A percentile compares a stretch with the other conserved stretches of the same genome.
Conservation (phyloP, 352 stramenopile species). For the Thraustochytrium striatum region DNA sequence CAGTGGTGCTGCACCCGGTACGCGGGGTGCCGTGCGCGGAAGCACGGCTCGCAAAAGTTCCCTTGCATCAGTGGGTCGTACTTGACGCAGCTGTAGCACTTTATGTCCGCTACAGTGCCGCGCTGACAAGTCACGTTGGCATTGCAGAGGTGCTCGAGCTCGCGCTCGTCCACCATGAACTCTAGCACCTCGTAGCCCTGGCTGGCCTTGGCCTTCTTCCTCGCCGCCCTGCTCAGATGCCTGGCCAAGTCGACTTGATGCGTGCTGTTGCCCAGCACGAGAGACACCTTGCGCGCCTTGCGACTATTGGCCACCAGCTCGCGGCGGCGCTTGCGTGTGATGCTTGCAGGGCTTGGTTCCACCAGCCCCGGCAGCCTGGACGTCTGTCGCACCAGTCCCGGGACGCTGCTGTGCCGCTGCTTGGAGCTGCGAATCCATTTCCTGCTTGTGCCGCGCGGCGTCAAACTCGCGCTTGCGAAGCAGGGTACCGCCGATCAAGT, state of each 20-base stretch:
- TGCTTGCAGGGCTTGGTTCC: not conserved
- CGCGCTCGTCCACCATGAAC: slow-evolving; percentile 7
- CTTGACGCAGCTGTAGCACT: slow-evolving; percentile 44
- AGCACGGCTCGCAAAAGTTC: slow-evolving; percentile 30
- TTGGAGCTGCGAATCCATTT: slow-evolving; percentile 32
- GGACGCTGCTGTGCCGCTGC: not conserved
- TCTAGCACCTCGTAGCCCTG: not conserved
- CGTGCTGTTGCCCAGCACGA: not conserved
- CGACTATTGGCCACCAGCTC: not conserved
- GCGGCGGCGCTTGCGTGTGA: not conserved
- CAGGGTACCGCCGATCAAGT: slow-evolving; percentile 28
- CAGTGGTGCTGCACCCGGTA: slow-evolving; percentile 5
- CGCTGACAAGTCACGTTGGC: slow-evolving; percentile 3
- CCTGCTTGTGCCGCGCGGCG: not conserved
- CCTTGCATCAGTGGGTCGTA: slow-evolving; percentile 30
- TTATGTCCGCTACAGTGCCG: slow-evolving; percentile 14
- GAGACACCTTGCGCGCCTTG: not conserved
- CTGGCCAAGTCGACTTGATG: not conserved
- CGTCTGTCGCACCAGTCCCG: not conserved
- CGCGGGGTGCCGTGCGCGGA: not conserved
- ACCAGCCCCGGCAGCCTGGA: not conserved
- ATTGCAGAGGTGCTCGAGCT: slow-evolving; percentile 41
- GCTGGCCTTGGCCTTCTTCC: not conserved
- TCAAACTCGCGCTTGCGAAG: slow-evolving; percentile 40
- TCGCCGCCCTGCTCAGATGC: not conserved